These are phyloP conservation scores for Aspergillus chevalieri DNA, from an alignment of 2,329 filamentous ascomycete species.

Conservation along the genomic window DNA sequence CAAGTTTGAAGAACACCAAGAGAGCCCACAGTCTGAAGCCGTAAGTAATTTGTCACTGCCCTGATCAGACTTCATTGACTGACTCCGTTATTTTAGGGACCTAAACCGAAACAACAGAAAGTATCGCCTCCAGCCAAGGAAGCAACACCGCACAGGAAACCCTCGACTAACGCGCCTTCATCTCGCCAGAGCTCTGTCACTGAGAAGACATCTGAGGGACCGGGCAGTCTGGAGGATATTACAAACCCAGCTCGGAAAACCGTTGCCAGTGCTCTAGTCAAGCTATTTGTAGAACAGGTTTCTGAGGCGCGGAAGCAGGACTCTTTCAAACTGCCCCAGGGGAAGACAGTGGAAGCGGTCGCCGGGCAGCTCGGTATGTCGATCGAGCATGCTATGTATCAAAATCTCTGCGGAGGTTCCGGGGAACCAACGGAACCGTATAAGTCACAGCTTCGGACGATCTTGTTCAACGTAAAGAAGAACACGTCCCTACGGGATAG, in stretches of 20 bases:
- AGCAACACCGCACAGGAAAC: slow-evolving; percentile 24
- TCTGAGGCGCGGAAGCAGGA: slow-evolving; percentile 61
- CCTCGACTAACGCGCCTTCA: slow-evolving; percentile 22
- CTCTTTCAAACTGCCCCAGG: slow-evolving; percentile 57
- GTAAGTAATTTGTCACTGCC: slow-evolving; percentile 19
- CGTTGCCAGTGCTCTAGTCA: slow-evolving; percentile 64
- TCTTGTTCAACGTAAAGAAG: slow-evolving; percentile 82
- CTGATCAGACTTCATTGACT: slow-evolving; percentile 11
- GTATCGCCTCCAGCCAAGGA: slow-evolving; percentile 24
- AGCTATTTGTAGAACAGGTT: slow-evolving; percentile 62
- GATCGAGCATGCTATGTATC: slow-evolving; percentile 66
- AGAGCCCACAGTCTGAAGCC: slow-evolving; percentile 20
- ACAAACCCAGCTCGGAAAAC: slow-evolving; percentile 61
- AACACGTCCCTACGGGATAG: slow-evolving; percentile 73
- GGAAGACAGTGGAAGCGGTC: slow-evolving; percentile 57
- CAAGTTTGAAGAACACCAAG: slow-evolving; percentile 38
- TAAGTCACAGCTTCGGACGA: slow-evolving; percentile 62
- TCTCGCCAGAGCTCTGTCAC: slow-evolving; percentile 24
- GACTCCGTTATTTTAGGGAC: slow-evolving; percentile 27
- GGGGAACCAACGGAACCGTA: slow-evolving; percentile 53
- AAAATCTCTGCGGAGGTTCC: slow-evolving; percentile 44
- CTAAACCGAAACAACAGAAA: slow-evolving; percentile 38
- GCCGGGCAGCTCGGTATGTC: slow-evolving; percentile 67
- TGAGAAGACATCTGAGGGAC: slow-evolving; percentile 26
- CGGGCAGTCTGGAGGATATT: slow-evolving; percentile 41